Evolutionary conservation across 1,284 basidiomycete species (phyloP), one percentile per base, ranked within the genome.

Genomic region (Boletellus deceptivus): DNA sequence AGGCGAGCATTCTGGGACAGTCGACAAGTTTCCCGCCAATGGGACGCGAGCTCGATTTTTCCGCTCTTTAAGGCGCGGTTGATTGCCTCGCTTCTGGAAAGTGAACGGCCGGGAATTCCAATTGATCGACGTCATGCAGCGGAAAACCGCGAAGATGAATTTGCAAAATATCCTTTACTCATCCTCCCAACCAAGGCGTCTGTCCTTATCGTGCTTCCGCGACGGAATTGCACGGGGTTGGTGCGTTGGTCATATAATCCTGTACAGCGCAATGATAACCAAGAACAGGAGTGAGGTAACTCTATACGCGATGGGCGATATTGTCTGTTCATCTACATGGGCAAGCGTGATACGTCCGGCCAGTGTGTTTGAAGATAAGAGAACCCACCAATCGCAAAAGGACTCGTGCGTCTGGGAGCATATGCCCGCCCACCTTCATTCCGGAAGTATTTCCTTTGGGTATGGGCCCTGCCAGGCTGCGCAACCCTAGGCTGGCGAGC

Each of bases 331-430:
- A 57, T 46, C 37, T 20, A 39, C 9, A 35, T 25, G 27, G 6
- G 22, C 44, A 33, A 20, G 14, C 31, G 35, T 27, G 40, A 54
- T 39, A 22, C 29, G 51, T 59, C 44, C 45, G 17, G 41, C 20
- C 13, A 8, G 17, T 16, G 22, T 33, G 42, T 52, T 49, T n/a
- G 9, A 41, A 38, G 55, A 61, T 59, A 56, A 47, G 33, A 25
- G 31, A 44, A 46, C 25, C 50, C 46, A 53, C 64, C 61, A 70
- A 70, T 69, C 43, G 52, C 64, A n/a, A 66, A 63, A 53, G 41
- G 25, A 29, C 56, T 56, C 55, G 37, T 52, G 46, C 25, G 25
- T 40, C 48, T 52, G 43, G 36, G 35, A 49, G 50, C 29, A 27
- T 17, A 49, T 14, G 48, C 50, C 37, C 43, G 42, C 42, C 25